phyloP scores from a whole-genome alignment of 2,329 filamentous ascomycete species.

The Botrytis galanthina region DNA sequence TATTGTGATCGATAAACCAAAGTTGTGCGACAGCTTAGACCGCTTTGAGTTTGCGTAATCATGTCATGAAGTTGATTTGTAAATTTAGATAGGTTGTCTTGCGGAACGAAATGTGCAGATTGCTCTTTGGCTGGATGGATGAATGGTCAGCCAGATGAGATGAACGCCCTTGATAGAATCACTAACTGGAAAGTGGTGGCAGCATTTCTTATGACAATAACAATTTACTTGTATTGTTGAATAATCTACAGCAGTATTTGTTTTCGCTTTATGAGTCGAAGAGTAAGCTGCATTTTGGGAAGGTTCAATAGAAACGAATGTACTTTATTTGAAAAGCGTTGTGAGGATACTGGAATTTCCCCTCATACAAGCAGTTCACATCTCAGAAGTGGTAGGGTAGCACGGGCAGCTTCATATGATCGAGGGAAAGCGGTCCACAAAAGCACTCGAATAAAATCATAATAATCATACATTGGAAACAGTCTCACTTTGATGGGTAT shows the following conservation, averaged over 20 bases:
- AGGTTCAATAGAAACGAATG: conserved; percentile 2
- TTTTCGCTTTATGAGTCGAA: neutral
- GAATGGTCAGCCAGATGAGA: conserved; percentile 6
- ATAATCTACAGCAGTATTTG: neutral
- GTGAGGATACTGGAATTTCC: neutral
- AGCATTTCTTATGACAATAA: conserved; percentile 18
- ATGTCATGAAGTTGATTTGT: conserved; percentile 14
- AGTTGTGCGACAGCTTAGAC: conserved; percentile 15
- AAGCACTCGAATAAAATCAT: neutral
- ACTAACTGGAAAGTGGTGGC: conserved; percentile 12
- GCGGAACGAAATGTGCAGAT: neutral
- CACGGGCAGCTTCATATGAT: neutral
- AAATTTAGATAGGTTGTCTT: conserved; percentile 4
- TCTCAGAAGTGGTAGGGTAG: neutral
- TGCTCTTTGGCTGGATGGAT: conserved; percentile 2
- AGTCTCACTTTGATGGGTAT: neutral
- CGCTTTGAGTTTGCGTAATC: conserved; percentile 10
- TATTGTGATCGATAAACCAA: conserved; percentile 13
- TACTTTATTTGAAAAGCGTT: neutral
- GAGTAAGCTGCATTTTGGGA: conserved; percentile 1
- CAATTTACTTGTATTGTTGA: conserved; percentile 2
- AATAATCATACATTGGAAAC: neutral
- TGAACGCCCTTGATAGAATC: conserved; percentile 11
- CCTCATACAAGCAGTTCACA: neutral
- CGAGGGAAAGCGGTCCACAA: neutral